These are phyloP conservation scores for Lolium rigidum DNA, from an alignment of 176 grass and related monocot species.

Conservation along the genomic window DNA sequence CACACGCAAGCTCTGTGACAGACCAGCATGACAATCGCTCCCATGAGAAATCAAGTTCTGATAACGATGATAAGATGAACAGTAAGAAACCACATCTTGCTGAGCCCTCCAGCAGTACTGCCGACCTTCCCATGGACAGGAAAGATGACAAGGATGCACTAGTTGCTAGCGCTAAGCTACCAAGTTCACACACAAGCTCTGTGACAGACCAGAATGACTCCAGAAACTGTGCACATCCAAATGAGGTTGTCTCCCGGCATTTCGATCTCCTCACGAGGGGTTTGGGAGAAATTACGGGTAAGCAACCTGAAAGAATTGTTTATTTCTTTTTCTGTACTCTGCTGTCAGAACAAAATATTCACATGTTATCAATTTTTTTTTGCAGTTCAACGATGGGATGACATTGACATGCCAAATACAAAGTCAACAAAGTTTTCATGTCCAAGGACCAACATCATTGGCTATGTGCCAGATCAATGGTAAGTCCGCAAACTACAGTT, in stretches of 20 bases:
- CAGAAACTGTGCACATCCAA: neutral
- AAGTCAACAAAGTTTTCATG: neutral
- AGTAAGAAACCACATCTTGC: conserved; percentile 44
- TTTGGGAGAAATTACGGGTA: conserved; percentile 61
- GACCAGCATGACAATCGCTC: conserved; percentile 42
- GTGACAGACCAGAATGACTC: conserved; percentile 12
- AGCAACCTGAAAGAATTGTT: neutral
- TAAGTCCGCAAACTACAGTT: conserved; percentile 32
- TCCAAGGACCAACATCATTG: conserved; percentile 54
- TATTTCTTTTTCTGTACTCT: neutral
- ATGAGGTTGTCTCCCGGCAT: conserved; percentile 22
- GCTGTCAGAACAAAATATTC: neutral
- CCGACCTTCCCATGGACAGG: conserved; percentile 24
- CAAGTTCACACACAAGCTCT: conserved; percentile 12
- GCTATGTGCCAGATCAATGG: conserved; percentile 77
- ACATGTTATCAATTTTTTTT: neutral
- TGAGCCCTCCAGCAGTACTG: neutral
- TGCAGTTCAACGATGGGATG: conserved; percentile 70
- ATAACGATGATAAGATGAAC: conserved; percentile 4
- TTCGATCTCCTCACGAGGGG: conserved; percentile 64
- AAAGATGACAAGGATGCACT: conserved; percentile 10
- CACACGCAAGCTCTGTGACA: conserved; percentile 1
- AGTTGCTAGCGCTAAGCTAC: conserved; percentile 3
- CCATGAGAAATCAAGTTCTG: neutral
- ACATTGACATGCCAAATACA: conserved; percentile 35